Evolutionary conservation across 176 grass and related monocot genomes (phyloP).

Genomic region (Tuctoria greenei): DNA sequence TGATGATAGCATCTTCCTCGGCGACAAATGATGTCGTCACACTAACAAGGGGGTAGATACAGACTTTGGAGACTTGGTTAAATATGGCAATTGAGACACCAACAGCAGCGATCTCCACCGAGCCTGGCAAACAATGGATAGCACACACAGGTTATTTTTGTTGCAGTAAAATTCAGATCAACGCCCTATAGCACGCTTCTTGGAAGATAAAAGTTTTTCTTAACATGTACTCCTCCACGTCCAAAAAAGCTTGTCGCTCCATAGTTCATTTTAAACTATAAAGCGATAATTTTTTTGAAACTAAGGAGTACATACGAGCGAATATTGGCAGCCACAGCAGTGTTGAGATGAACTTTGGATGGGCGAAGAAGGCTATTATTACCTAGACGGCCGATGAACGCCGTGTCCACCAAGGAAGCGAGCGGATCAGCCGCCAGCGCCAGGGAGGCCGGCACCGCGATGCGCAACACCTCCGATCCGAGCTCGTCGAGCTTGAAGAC

Average conservation of each 20-base stretch:
- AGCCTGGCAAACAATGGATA: conserved; percentile 45
- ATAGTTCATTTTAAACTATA: too few species aligned
- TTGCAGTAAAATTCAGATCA: conserved; percentile 11
- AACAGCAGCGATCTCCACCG: conserved; percentile 80
- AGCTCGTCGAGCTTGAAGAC: conserved; percentile 91
- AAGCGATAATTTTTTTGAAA: too few species aligned
- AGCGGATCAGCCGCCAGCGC: conserved; percentile 90
- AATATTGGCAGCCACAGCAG: neutral
- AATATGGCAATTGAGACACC: conserved; percentile 97
- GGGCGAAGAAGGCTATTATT: neutral
- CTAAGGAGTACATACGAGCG: too few species aligned
- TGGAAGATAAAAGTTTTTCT: too few species aligned
- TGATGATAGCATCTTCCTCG: conserved; percentile 97
- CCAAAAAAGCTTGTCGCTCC: too few species aligned
- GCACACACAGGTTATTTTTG: neutral
- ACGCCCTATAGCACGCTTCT: too few species aligned
- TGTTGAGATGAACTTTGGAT: neutral
- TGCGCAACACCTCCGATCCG: conserved; percentile 70
- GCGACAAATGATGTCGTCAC: conserved; percentile 96
- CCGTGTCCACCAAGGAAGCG: conserved; percentile 88
- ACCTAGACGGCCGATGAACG: conserved; percentile 96
- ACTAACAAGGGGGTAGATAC: conserved; percentile 93
- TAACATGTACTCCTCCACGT: too few species aligned
- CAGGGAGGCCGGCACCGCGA: conserved; percentile 81
- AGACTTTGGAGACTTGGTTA: conserved; percentile 95